Conservation (phyloP, 2,329 filamentous ascomycete species). For the Xylaria arbuscula region DNA sequence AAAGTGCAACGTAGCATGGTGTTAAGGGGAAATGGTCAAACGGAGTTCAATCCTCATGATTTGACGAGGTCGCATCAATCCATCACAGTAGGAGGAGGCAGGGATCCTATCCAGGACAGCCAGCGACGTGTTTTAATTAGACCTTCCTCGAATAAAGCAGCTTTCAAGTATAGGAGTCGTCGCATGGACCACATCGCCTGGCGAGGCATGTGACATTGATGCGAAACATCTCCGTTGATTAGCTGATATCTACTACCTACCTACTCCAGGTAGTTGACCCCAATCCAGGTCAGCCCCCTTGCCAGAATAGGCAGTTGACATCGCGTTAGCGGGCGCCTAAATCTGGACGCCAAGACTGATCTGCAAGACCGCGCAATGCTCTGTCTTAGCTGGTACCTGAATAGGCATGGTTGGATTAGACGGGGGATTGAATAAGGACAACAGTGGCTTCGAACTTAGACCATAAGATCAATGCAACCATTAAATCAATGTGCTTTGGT, state of each 20-base stretch:
- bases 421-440: neutral
- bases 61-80: slow-evolving; percentile 12
- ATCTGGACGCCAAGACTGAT: slow-evolving; percentile 29
- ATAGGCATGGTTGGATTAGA: neutral
- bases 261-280: slow-evolving; percentile 26
- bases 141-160: slow-evolving; percentile 15
- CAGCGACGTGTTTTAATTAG: slow-evolving; percentile 7
- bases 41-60: slow-evolving; percentile 15
- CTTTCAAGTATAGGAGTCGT: slow-evolving; percentile 15
- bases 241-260: slow-evolving; percentile 31
- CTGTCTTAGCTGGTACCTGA: slow-evolving; percentile 13
- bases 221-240: slow-evolving; percentile 22
- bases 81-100: slow-evolving; percentile 13
- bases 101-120: neutral
- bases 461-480: no score
- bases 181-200: slow-evolving; percentile 17
- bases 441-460: neutral
- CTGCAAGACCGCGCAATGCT: slow-evolving; percentile 18
- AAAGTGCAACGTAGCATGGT: slow-evolving; percentile 32
- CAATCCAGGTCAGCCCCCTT: slow-evolving; percentile 15
- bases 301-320: slow-evolving; percentile 33
- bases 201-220: slow-evolving; percentile 34
- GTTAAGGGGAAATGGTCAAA: slow-evolving; percentile 1
- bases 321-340: slow-evolving; percentile 5
- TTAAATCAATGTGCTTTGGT: no score